Percentiles rank a stretch among this genome's conserved stretches.
These are phyloP conservation scores for Fusarium longipes DNA, from an alignment of 2,329 filamentous ascomycete species.

Conservation along the genomic window DNA sequence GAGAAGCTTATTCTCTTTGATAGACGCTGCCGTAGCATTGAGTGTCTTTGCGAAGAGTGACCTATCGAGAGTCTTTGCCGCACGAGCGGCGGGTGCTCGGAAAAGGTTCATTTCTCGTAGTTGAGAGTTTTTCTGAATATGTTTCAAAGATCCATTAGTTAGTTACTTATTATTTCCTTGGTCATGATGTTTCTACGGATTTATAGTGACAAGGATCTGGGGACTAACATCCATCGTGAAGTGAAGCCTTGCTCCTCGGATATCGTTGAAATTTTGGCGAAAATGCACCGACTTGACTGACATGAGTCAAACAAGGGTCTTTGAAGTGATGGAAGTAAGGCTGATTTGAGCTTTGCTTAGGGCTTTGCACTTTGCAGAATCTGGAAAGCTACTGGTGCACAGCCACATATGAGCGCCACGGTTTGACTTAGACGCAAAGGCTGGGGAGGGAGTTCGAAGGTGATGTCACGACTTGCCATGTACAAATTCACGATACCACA, in stretches of 20 bases:
- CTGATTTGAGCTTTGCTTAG: conserved; percentile 46
- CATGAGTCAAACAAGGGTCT: conserved; percentile 40
- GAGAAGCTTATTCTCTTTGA: conserved; percentile 81
- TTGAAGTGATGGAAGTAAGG: conserved; percentile 40
- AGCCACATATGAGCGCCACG: conserved; percentile 44
- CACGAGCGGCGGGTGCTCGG: conserved; percentile 80
- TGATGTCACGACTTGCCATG: conserved; percentile 40
- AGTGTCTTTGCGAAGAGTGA: conserved; percentile 83
- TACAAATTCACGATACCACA: background rate
- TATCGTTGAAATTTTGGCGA: conserved; percentile 38
- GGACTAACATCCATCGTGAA: conserved; percentile 51
- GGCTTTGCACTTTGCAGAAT: conserved; percentile 29
- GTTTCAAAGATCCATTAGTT: conserved; percentile 9
- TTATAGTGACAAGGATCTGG: conserved; percentile 12
- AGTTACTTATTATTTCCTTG: conserved; percentile 4
- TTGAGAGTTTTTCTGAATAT: conserved; percentile 44
- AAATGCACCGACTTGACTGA: conserved; percentile 36
- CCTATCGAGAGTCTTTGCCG: conserved; percentile 83
- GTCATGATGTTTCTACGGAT: background rate
- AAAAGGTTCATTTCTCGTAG: conserved; percentile 68
- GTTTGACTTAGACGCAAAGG: conserved; percentile 23
- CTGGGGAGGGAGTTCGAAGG: conserved; percentile 24
- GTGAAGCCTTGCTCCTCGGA: conserved; percentile 35
- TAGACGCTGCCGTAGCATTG: conserved; percentile 79
- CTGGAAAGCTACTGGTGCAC: conserved; percentile 15